A percentile compares a stretch with the other conserved stretches of the same genome.
phyloP scores from a whole-genome alignment of 768 basidiomycete genomes.

The Exsudoporus frostii region DNA sequence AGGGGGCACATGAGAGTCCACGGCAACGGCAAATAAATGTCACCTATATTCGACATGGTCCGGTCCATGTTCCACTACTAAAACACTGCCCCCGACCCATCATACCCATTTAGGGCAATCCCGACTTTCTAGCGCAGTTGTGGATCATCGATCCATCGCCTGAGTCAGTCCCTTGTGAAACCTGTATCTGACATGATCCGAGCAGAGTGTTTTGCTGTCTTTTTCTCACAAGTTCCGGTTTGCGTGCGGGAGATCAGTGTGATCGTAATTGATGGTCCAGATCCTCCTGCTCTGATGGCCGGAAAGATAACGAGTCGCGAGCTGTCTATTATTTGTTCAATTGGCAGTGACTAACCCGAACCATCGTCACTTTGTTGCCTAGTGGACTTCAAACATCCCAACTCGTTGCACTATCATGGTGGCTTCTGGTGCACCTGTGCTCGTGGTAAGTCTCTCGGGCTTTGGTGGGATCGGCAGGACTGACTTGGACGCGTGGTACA shows the following conservation, averaged over 20 bases:
- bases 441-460: conserved; percentile 13
- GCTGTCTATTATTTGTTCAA: too few relatives aligned
- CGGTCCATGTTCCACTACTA: not conserved
- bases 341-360: too few relatives aligned
- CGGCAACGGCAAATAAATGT: not conserved
- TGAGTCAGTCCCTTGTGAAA: not conserved
- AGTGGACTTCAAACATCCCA: not conserved
- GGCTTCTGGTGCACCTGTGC: conserved; percentile 14
- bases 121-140: too few relatives aligned
- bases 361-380: not conserved
- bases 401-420: conserved; percentile 3
- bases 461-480: not conserved
- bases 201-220: not conserved
- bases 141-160: not conserved
- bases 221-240: not conserved
- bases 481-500: not conserved
- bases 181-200: not conserved
- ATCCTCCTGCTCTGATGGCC: too few relatives aligned
- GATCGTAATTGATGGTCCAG: too few relatives aligned
- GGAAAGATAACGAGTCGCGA: too few relatives aligned
- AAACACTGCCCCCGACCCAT: not conserved
- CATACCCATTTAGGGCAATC: too few relatives aligned
- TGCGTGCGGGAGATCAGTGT: not conserved
- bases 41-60: not conserved
- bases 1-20: not conserved